Evolutionary conservation across 176 grass and related monocot genomes (phyloP).

Genomic region (Oryza glaberrima): DNA sequence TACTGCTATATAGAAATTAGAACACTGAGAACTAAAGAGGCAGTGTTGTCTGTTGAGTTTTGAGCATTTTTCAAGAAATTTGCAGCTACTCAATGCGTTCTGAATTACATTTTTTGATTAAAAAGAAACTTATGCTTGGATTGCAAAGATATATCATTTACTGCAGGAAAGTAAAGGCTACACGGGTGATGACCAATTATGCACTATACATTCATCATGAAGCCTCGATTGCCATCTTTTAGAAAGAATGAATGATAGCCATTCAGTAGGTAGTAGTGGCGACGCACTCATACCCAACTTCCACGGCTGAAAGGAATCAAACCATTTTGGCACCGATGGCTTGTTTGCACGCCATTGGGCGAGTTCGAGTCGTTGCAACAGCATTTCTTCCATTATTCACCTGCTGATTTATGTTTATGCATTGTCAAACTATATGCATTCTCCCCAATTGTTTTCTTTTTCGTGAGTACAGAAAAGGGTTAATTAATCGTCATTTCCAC

Average conservation of each 20-base stretch:
- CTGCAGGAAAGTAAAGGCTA: neutral
- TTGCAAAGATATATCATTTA: neutral
- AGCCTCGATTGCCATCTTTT: neutral
- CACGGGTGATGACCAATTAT: neutral
- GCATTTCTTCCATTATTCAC: neutral
- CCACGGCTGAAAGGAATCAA: constrained; percentile 3
- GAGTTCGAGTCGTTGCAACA: neutral
- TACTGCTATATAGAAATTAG: too few relatives aligned
- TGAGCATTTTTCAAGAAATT: too few relatives aligned
- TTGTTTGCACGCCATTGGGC: neutral
- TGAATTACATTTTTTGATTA: neutral
- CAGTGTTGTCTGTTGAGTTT: too few relatives aligned
- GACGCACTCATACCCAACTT: neutral
- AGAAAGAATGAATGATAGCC: neutral
- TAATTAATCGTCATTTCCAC: neutral
- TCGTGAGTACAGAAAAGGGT: neutral
- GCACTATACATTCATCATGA: neutral
- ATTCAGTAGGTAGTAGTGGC: neutral
- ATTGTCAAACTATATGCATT: neutral
- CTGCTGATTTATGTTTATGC: neutral
- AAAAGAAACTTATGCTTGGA: neutral
- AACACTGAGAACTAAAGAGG: too few relatives aligned
- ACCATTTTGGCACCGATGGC: neutral
- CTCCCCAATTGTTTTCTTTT: neutral
- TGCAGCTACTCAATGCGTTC: neutral